phyloP scores from a whole-genome alignment of 306 rosid genomes.

The Citrullus amarus region DNA sequence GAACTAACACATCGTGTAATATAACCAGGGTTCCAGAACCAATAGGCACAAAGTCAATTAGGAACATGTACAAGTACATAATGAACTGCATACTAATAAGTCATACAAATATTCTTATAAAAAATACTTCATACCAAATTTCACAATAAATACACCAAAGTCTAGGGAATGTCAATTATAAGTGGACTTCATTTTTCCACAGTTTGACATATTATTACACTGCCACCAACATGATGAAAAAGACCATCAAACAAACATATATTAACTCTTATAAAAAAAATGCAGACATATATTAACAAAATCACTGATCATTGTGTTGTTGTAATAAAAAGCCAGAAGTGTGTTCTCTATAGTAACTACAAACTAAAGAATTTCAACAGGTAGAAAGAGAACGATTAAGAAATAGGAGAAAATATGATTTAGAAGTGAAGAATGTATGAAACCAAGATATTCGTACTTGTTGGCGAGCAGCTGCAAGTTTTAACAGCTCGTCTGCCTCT shows the following conservation, averaged over 20 bases:
- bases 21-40: background rate
- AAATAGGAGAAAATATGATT: background rate
- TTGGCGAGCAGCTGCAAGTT: slow-evolving; percentile 92
- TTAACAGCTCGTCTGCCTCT: slow-evolving; percentile 92
- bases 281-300: background rate
- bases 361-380: background rate
- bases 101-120: background rate
- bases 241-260: background rate
- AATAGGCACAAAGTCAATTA: background rate
- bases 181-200: background rate
- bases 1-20: background rate
- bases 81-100: background rate
- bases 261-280: background rate
- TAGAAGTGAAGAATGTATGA: background rate
- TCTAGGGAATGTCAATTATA: background rate
- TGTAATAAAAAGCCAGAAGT: background rate
- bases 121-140: background rate
- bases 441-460: slow-evolving; percentile 47
- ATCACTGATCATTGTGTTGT: background rate
- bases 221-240: background rate
- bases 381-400: background rate
- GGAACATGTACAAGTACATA: background rate
- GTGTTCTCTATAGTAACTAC: background rate
- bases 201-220: background rate
- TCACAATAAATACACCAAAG: background rate